Evolutionary conservation across 805 yeast genomes (phyloP).

Genomic region (Hanseniaspora mollemarum): DNA sequence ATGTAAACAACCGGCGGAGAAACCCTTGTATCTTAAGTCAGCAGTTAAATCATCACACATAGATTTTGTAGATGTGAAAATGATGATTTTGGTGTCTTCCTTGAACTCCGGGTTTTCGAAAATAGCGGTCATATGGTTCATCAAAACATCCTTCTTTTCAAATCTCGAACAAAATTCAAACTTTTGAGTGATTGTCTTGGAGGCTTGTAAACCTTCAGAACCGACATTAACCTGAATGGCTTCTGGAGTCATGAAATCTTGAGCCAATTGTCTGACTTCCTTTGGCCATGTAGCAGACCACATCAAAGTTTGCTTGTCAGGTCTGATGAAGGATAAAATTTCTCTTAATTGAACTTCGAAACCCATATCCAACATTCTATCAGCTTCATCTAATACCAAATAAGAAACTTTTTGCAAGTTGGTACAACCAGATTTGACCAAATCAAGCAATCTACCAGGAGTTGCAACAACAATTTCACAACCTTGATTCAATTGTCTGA

Average conservation of each 20-base stretch:
- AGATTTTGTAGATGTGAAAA: slow-evolving; percentile 95
- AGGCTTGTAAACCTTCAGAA: slow-evolving; percentile 89
- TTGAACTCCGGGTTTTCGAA: slow-evolving; percentile 44
- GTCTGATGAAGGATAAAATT: slow-evolving; percentile 95
- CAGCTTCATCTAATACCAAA: slow-evolving; percentile 96
- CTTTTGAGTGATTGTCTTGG: slow-evolving; percentile 87
- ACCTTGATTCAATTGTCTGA: slow-evolving; percentile 91
- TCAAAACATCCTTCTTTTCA: slow-evolving; percentile 86
- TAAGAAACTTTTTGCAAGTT: slow-evolving; percentile 93
- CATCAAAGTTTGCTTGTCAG: slow-evolving; percentile 98
- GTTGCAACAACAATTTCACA: slow-evolving; percentile 94
- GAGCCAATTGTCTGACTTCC: slow-evolving; percentile 86
- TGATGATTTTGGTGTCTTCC: slow-evolving; percentile 55
- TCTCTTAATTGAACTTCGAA: slow-evolving; percentile 99
- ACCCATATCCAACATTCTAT: slow-evolving; percentile 99
- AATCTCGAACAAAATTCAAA: slow-evolving; percentile 85
- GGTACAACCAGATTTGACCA: slow-evolving; percentile 90
- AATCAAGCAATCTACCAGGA: slow-evolving; percentile 96
- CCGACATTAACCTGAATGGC: slow-evolving; percentile 96
- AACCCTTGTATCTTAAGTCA: slow-evolving; percentile 88
- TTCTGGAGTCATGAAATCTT: slow-evolving; percentile 70
- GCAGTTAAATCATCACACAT: slow-evolving; percentile 91
- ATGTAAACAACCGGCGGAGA: slow-evolving; percentile 97
- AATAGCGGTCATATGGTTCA: slow-evolving; percentile 72
- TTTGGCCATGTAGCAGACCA: slow-evolving; percentile 99